These are phyloP conservation scores for Ceriops tagal DNA, from an alignment of 345 rosid species.

Conservation along the genomic window DNA sequence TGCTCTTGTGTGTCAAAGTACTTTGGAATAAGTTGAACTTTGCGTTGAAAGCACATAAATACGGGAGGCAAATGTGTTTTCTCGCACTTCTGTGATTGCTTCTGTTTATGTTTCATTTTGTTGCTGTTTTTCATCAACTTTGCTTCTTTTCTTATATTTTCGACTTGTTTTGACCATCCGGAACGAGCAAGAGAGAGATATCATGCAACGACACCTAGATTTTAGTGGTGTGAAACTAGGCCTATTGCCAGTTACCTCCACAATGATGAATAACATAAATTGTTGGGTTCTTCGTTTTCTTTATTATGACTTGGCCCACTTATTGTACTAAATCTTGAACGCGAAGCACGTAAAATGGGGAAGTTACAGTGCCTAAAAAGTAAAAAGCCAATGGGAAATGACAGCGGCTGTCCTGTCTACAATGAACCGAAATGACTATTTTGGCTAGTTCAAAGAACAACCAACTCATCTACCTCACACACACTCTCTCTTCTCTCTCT, in stretches of 20 bases:
- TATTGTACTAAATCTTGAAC: too few species aligned
- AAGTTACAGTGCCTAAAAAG: background rate
- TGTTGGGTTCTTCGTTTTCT: background rate
- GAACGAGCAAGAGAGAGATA: background rate
- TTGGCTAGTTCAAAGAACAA: background rate
- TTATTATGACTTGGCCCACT: too few species aligned
- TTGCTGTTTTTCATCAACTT: background rate
- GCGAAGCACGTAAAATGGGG: background rate
- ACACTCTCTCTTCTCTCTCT: background rate
- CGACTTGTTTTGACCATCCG: background rate
- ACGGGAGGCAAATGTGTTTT: background rate
- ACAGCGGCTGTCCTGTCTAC: background rate
- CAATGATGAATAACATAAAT: conserved; percentile 16
- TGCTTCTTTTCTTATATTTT: background rate
- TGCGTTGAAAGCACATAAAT: background rate
- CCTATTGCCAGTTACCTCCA: background rate
- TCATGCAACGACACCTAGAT: background rate
- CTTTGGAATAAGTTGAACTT: background rate
- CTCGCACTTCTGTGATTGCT: background rate
- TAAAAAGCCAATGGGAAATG: background rate
- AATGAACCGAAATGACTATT: background rate
- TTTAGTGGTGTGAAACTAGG: background rate
- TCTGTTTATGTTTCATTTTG: background rate
- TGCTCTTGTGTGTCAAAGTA: too few species aligned
- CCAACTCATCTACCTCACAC: background rate